Evolutionary conservation across 108 stramenopile species (phyloP).

Genomic region (Cyclotella sp.): DNA sequence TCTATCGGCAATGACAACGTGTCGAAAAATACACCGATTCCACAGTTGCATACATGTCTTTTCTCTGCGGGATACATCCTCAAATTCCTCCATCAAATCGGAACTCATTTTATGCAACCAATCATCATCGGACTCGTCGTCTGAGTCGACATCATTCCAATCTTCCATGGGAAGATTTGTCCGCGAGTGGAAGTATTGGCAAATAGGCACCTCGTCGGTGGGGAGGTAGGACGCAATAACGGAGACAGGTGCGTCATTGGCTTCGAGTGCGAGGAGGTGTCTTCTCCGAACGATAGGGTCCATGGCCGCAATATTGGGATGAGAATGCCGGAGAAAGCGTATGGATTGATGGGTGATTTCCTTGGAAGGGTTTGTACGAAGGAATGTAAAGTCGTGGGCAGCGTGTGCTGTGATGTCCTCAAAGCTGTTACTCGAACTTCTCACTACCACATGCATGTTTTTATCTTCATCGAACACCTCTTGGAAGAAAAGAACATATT

Average conservation of each 20-base stretch:
- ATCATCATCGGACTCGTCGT: conserved; percentile 40
- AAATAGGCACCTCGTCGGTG: conserved; percentile 25
- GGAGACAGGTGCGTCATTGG: conserved; percentile 28
- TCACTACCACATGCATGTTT: conserved; percentile 30
- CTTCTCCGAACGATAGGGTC: conserved; percentile 14
- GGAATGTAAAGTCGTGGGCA: conserved; percentile 21
- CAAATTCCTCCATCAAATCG: conserved; percentile 61
- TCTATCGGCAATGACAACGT: conserved; percentile 45
- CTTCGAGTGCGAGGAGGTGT: conserved; percentile 20
- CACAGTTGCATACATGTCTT: conserved; percentile 65
- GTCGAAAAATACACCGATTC: conserved; percentile 56
- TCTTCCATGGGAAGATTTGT: conserved; percentile 50
- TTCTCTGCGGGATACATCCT: conserved; percentile 57
- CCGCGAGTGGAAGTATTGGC: conserved; percentile 50
- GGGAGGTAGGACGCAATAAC: conserved; percentile 33
- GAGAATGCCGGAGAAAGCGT: conserved; percentile 20
- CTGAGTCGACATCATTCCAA: conserved; percentile 29
- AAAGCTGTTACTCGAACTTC: neutral
- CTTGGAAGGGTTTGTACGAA: neutral
- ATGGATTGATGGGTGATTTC: conserved; percentile 1
- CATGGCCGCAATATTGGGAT: conserved; percentile 9
- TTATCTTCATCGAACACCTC: conserved; percentile 25
- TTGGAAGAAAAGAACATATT: conserved; percentile 27
- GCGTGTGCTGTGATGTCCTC: neutral
- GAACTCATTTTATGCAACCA: conserved; percentile 41